These are phyloP conservation scores for Pseudopyricularia javanii DNA, from an alignment of 2,329 filamentous ascomycete genomes.

Conservation along the genomic window DNA sequence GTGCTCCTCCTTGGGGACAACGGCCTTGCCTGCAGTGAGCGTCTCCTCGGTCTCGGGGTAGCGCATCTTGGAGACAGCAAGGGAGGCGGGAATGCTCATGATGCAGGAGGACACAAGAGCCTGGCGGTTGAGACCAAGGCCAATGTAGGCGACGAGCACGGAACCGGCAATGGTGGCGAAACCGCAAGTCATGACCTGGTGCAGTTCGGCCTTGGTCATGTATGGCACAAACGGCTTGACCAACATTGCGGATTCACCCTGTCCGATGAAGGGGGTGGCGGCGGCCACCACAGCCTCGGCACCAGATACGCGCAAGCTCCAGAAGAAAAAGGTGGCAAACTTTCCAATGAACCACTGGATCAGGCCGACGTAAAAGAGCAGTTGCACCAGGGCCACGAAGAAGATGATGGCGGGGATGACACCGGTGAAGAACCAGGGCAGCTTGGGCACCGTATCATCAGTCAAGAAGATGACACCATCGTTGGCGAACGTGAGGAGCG, in stretches of 20 bases:
- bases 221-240: slow-evolving; percentile 78
- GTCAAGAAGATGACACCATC: slow-evolving; percentile 63
- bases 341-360: slow-evolving; percentile 86
- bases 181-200: slow-evolving; percentile 86
- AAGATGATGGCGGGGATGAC: slow-evolving; percentile 92
- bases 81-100: slow-evolving; percentile 87
- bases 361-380: slow-evolving; percentile 68
- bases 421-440: slow-evolving; percentile 58
- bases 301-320: slow-evolving; percentile 74
- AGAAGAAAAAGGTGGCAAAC: slow-evolving; percentile 85
- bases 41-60: slow-evolving; percentile 83
- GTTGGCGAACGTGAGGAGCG: slow-evolving; percentile 63
- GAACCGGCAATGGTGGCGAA: slow-evolving; percentile 88
- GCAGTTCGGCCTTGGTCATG: slow-evolving; percentile 76
- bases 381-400: slow-evolving; percentile 85
- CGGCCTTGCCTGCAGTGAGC: slow-evolving; percentile 67
- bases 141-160: slow-evolving; percentile 76
- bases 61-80: slow-evolving; percentile 80
- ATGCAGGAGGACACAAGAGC: slow-evolving; percentile 84
- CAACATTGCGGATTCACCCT: slow-evolving; percentile 88
- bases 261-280: slow-evolving; percentile 86
- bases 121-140: slow-evolving; percentile 70
- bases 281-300: slow-evolving; percentile 90
- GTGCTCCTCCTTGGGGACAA: slow-evolving; percentile 69
- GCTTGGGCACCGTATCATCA: slow-evolving; percentile 23